These are phyloP conservation scores for Hyaloscypha bicolor DNA, from an alignment of 495 filamentous ascomycete genomes.

Conservation along the genomic window DNA sequence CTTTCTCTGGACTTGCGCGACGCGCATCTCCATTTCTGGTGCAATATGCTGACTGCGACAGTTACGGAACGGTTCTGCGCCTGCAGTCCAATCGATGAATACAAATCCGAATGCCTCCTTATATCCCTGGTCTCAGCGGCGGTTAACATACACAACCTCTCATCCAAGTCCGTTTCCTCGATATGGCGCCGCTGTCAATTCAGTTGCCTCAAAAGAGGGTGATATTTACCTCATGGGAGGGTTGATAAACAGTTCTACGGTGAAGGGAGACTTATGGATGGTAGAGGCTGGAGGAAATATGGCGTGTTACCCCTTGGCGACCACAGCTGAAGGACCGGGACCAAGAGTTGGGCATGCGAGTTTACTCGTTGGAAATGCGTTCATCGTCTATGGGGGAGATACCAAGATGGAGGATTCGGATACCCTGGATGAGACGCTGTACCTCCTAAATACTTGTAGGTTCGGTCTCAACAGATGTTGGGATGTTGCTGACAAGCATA, in stretches of 20 bases:
- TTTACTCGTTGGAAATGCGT: slow-evolving; percentile 95
- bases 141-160: slow-evolving; percentile 79
- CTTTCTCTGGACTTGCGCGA: slow-evolving; percentile 5
- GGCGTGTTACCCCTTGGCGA: slow-evolving; percentile 87
- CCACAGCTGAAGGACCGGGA: slow-evolving; percentile 90
- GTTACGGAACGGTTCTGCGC: slow-evolving; percentile 48
- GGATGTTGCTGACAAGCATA: slow-evolving; percentile 39
- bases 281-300: slow-evolving; percentile 88
- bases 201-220: slow-evolving; percentile 90
- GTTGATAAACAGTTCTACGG: slow-evolving; percentile 87
- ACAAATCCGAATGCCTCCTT: slow-evolving; percentile 58
- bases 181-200: slow-evolving; percentile 96
- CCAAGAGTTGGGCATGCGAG: slow-evolving; percentile 94
- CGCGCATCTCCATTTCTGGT: not conserved
- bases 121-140: slow-evolving; percentile 95
- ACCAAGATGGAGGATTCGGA: slow-evolving; percentile 95
- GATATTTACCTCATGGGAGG: slow-evolving; percentile 99
- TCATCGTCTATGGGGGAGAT: slow-evolving; percentile 98
- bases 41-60: slow-evolving; percentile 28
- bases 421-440: slow-evolving; percentile 90
- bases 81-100: slow-evolving; percentile 30
- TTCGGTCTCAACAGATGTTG: not conserved
- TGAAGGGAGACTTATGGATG: slow-evolving; percentile 98
- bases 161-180: slow-evolving; percentile 91
- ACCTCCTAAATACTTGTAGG: slow-evolving; percentile 97